Evolutionary conservation across 2,329 filamentous ascomycete genomes (phyloP).

Genomic region (Trichophyton simii): DNA sequence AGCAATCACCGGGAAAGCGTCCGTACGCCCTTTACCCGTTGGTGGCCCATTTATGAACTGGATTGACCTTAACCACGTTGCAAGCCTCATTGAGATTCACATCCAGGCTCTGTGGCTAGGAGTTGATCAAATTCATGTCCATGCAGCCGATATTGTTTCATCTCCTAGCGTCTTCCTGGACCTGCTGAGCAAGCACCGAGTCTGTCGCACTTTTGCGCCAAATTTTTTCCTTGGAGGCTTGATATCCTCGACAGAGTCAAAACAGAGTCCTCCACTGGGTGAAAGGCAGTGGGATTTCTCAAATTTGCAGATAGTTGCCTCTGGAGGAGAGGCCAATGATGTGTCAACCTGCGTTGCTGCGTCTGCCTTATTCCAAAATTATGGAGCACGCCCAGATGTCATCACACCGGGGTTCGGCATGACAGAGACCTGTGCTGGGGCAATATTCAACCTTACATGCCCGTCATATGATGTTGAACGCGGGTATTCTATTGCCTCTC

Average conservation of each 20-base stretch:
- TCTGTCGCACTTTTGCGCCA: conserved; percentile 27
- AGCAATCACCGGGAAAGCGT: conserved; percentile 31
- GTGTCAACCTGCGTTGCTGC: conserved; percentile 24
- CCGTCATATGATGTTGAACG: conserved; percentile 29
- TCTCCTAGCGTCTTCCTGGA: conserved; percentile 30
- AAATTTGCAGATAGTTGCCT: conserved; percentile 21
- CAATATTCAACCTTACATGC: conserved; percentile 33
- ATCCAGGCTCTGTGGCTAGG: conserved; percentile 28
- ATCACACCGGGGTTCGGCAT: conserved; percentile 37
- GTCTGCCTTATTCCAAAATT: not conserved
- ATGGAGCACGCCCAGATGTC: conserved; percentile 15
- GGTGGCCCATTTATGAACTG: conserved; percentile 35
- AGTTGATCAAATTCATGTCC: conserved; percentile 16
- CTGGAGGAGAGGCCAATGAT: conserved; percentile 38
- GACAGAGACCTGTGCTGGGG: conserved; percentile 43
- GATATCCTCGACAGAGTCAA: not conserved
- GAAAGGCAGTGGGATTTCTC: conserved; percentile 14
- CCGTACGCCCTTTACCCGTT: conserved; percentile 16
- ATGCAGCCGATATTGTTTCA: conserved; percentile 16
- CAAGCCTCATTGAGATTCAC: conserved; percentile 41
- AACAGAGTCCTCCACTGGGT: not conserved
- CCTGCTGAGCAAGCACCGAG: conserved; percentile 31
- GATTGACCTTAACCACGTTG: conserved; percentile 45
- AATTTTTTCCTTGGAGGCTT: conserved; percentile 20
- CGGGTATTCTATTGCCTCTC: conserved; percentile 23